phyloP scores from a whole-genome alignment of 2,329 filamentous ascomycete genomes.

The Immersiporthe knoxdaviesiana region DNA sequence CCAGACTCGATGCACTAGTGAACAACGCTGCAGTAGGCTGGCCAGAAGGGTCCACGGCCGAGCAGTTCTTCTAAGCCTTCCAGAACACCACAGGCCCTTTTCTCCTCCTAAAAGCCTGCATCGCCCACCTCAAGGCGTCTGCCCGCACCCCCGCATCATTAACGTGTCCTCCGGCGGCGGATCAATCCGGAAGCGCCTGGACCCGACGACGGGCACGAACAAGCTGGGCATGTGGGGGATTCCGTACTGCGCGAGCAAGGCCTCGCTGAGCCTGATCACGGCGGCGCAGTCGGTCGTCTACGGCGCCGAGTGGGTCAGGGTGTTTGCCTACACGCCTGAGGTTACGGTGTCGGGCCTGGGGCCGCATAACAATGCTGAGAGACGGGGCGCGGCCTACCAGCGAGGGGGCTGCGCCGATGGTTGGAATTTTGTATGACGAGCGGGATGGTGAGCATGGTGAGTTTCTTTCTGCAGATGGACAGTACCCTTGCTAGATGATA shows the following conservation, averaged over 20 bases:
- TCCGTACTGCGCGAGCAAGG: constrained; percentile 11
- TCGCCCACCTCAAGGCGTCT: constrained; percentile 5
- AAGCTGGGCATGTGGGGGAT: constrained; percentile 14
- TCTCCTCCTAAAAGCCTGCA: constrained; percentile 5
- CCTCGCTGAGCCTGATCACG: constrained; percentile 4
- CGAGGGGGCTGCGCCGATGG: constrained; percentile 2
- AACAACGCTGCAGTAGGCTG: constrained; percentile 4
- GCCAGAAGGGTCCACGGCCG: not conserved
- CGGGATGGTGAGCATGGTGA: constrained; percentile 10
- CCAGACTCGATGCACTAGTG: constrained; percentile 1
- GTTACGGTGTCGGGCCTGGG: constrained; percentile 5
- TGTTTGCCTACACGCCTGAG: constrained; percentile 10
- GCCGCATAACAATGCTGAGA: not conserved
- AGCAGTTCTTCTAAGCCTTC: not conserved
- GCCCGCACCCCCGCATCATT: not conserved
- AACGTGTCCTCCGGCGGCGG: constrained; percentile 9
- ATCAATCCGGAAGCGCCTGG: constrained; percentile 3
- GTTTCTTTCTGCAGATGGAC: not conserved
- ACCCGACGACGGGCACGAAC: not conserved
- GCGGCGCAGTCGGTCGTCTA: constrained; percentile 7
- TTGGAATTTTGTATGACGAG: not conserved
- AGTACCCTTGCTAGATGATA: not conserved
- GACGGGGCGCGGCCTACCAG: constrained; percentile 4
- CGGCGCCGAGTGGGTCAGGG: not conserved
- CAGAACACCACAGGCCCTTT: constrained; percentile 5